Evolutionary conservation across 2,329 filamentous ascomycete genomes (phyloP).

Genomic region (Colletotrichum horii): DNA sequence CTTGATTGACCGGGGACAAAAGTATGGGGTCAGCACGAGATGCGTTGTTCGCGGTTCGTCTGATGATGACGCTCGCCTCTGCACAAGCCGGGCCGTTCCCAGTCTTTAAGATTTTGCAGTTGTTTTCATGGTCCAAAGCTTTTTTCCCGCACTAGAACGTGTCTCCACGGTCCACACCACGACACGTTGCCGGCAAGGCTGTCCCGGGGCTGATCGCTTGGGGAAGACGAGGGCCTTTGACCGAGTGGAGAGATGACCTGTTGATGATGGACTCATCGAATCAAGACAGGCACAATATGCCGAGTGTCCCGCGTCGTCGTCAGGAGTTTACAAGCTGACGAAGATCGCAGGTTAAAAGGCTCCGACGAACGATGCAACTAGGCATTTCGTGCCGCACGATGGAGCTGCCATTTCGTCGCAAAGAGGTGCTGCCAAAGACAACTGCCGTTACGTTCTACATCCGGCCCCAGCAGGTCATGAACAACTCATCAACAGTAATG

Average conservation of each 20-base stretch:
- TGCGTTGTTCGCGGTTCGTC: slow-evolving; percentile 13
- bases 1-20: slow-evolving; percentile 6
- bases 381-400: not conserved
- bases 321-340: not conserved
- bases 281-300: not conserved
- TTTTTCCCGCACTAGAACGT: not conserved
- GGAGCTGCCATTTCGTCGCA: not conserved
- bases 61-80: slow-evolving; percentile 5
- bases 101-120: slow-evolving; percentile 11
- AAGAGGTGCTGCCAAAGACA: not conserved
- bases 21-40: not conserved
- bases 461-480: not conserved
- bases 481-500: not conserved
- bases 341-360: not conserved
- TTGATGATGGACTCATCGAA: not conserved
- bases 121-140: not conserved
- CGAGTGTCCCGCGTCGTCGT: not conserved
- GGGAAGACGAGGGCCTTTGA: not conserved
- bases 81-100: not conserved
- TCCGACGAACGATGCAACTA: not conserved
- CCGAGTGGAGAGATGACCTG: not conserved
- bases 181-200: slow-evolving; percentile 9
- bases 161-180: slow-evolving; percentile 7
- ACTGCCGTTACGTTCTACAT: not conserved
- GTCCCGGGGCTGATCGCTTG: slow-evolving; percentile 8